Evolutionary conservation across 2,329 filamentous ascomycete genomes (phyloP).

Genomic region (Emergomyces africanus): DNA sequence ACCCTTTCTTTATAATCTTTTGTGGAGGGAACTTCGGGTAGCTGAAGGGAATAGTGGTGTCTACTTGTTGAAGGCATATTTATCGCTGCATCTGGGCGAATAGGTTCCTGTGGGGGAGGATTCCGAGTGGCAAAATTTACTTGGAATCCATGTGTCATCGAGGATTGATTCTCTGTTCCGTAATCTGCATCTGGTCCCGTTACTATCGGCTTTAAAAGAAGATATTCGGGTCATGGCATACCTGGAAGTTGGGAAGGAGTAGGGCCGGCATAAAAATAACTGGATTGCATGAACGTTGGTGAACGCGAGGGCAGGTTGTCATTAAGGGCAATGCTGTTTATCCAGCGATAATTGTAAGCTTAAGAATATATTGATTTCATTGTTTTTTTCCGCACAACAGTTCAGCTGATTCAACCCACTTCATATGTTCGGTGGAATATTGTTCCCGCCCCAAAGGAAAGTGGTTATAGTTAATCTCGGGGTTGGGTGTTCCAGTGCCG

Average conservation of each 20-base stretch:
- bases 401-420: not conserved
- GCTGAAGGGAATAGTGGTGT: not conserved
- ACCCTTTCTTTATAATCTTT: not conserved
- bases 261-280: not conserved
- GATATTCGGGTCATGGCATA: conserved; percentile 1
- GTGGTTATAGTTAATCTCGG: not conserved
- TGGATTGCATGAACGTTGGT: not conserved
- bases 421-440: not conserved
- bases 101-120: not conserved
- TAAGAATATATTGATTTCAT: not conserved
- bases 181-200: conserved; percentile 2
- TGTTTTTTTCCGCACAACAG: not conserved
- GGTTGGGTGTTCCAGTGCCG: not conserved
- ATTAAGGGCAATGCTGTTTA: not conserved
- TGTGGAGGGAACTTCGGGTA: not conserved
- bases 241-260: conserved; percentile 4
- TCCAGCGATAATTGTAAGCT: not conserved
- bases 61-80: not conserved
- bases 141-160: conserved; percentile 1
- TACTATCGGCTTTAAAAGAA: not conserved
- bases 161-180: not conserved
- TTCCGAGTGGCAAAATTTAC: not conserved
- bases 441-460: not conserved
- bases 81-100: not conserved
- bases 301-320: not conserved